Base-by-base conservation (phyloP, 2,329 filamentous ascomycete species). In the Colletotrichum gloeosporioides region DNA sequence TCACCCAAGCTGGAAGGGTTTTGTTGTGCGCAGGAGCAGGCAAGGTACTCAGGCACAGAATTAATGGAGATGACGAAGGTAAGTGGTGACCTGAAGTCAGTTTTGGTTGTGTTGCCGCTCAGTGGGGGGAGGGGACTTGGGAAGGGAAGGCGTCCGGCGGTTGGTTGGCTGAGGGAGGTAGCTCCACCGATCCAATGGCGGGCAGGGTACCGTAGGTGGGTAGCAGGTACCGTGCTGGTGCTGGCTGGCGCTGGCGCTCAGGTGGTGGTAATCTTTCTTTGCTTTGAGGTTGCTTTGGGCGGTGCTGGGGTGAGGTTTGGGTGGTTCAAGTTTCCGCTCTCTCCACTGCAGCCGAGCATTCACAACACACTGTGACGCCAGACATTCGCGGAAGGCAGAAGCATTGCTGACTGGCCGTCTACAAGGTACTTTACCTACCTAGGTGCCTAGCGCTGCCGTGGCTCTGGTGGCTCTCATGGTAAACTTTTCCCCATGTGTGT, bases 11-110 rank as follows among this genome's bases (percentile, higher is more conserved):
- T 49, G 44, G 39, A 49, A 49, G 53, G 59, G 44, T 61, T 77
- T 66, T 77, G 66, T 75, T 70, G 75, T 77, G 72, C 71, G 70
- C 70, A 44, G 75, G 67, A 49, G 44, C n/a, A 49, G 44, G 31
- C 10, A 62, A 74, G 65, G 65, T 59, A 65, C 66, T 49, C 44
- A 66, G 36, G 71, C n/a, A 63, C 73, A 67, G 75, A 77, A 67
- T 77, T 77, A 67, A 77, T 74, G 70, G 75, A 77, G 75, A 77
- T 77, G 75, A 77, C 75, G 75, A 77, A 75, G 75, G 61, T 71
- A 31, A 71, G 63, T 77, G 75, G 75, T 75, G 75, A 77, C 75
- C 75, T 77, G 75, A 75, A 77, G 75, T 77, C 66, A 71, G 75
- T 75, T 62, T 75, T 76, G 73, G 71, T 75, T 76, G 73, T 72